Conservation (phyloP, 2,329 filamentous ascomycete genomes). For the Penicillium sp. region DNA sequence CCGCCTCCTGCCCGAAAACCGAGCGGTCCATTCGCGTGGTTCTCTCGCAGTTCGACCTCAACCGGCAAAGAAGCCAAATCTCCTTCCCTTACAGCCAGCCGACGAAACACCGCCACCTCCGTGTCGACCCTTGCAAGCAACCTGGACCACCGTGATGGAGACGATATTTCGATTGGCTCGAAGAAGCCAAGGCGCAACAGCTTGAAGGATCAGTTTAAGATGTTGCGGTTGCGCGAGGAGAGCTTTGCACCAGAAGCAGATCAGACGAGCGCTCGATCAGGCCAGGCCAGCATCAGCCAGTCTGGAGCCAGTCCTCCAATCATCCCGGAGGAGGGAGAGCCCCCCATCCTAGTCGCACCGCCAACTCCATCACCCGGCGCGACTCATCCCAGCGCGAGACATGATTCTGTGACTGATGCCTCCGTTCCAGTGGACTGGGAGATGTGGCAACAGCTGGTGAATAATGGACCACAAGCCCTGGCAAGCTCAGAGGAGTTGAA, state of each 20-base stretch:
- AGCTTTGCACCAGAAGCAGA: conserved; percentile 61
- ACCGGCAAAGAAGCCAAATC: conserved; percentile 57
- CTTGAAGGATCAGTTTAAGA: conserved; percentile 76
- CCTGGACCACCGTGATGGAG: conserved; percentile 73
- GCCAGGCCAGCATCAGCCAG: conserved; percentile 45
- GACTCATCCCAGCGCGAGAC: conserved; percentile 25
- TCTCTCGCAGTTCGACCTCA: conserved; percentile 65
- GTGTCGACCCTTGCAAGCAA: conserved; percentile 78
- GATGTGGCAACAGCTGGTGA: conserved; percentile 93
- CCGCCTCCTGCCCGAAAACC: conserved; percentile 64
- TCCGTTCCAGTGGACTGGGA: conserved; percentile 90
- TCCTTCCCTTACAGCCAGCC: conserved; percentile 51
- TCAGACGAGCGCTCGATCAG: conserved; percentile 52
- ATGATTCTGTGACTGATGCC: conserved; percentile 78
- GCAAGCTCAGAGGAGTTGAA: conserved; percentile 89
- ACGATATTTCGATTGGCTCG: conserved; percentile 52
- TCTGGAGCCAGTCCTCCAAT: conserved; percentile 50
- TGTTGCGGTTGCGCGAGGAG: conserved; percentile 74
- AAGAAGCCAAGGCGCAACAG: conserved; percentile 60
- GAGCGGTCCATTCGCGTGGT: conserved; percentile 84
- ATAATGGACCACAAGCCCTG: conserved; percentile 87
- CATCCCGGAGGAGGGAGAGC: conserved; percentile 50
- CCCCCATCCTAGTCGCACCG: conserved; percentile 32
- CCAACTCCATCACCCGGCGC: conserved; percentile 27
- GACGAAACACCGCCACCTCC: conserved; percentile 78